Conservation (phyloP, 306 rosid species). For the Cicer arietinum region DNA sequence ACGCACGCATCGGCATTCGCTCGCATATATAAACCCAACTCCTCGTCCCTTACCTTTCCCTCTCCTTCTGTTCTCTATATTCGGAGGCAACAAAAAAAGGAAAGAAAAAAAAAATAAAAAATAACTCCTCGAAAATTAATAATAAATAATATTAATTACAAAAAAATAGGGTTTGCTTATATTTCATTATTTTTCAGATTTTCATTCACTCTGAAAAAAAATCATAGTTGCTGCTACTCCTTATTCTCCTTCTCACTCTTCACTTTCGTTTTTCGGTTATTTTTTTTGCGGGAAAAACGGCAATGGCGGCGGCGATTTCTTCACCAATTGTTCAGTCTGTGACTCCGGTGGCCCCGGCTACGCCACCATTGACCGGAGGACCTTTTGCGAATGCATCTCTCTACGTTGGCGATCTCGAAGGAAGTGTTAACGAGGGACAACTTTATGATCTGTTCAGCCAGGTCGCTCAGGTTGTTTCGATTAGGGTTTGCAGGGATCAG, state of each 20-base stretch:
- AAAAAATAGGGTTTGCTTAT: not conserved
- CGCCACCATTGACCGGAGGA: slow-evolving; percentile 29
- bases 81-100: slow-evolving; percentile 23
- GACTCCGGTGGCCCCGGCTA: slow-evolving; percentile 14
- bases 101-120: not conserved
- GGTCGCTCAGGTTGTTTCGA: slow-evolving; percentile 60
- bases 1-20: too few species aligned
- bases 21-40: slow-evolving; percentile 19
- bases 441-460: slow-evolving; percentile 70
- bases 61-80: slow-evolving; percentile 37
- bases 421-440: slow-evolving; percentile 67
- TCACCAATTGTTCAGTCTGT: slow-evolving; percentile 44
- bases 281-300: slow-evolving; percentile 6
- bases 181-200: not conserved
- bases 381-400: slow-evolving; percentile 57
- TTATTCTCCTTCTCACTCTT: not conserved
- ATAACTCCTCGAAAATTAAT: not conserved
- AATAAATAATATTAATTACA: not conserved
- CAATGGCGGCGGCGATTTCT: slow-evolving; percentile 58
- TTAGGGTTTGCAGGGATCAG: slow-evolving; percentile 90
- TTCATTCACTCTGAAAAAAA: not conserved
- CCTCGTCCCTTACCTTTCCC: not conserved
- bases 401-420: slow-evolving; percentile 83
- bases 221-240: slow-evolving; percentile 1
- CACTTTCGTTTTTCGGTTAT: not conserved